phyloP scores from a whole-genome alignment of 1,139 yeast species.

The Sugiyamaella paludigena region DNA sequence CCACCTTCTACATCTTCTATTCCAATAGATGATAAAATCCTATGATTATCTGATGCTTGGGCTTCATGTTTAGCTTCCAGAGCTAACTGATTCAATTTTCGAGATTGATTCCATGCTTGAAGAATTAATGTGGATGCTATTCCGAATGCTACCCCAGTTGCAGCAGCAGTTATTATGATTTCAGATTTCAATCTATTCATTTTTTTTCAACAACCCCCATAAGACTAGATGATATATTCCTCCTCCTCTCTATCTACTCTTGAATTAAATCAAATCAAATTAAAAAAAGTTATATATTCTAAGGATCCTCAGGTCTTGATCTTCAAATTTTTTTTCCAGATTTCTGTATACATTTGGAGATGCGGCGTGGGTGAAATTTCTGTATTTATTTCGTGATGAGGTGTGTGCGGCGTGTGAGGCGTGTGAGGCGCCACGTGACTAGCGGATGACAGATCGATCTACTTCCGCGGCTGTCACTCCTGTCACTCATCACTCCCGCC shows the following conservation, averaged over 20 bases:
- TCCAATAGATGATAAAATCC: background rate
- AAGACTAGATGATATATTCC: background rate
- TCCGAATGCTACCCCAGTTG: conserved; percentile 18
- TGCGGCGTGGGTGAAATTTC: background rate
- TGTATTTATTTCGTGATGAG: no score
- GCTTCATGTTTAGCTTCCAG: conserved; percentile 11
- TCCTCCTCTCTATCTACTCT: no score
- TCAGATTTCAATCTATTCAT: conserved; percentile 6
- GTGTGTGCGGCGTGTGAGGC: no score
- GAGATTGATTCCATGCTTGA: conserved; percentile 12
- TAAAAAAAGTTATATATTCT: no score
- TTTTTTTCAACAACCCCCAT: background rate
- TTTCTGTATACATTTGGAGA: no score
- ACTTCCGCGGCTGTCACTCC: no score
- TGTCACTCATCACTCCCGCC: no score
- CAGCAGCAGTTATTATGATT: conserved; percentile 19
- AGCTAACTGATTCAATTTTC: conserved; percentile 11
- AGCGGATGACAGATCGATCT: no score
- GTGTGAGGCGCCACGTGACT: no score
- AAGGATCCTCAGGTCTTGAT: no score
- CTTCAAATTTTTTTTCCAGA: background rate
- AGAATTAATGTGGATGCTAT: conserved; percentile 21
- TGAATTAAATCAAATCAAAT: no score
- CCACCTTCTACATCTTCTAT: no score
- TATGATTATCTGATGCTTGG: background rate